Evolutionary conservation across 192 early-diverging fungal species (phyloP).

Genomic region (Coemansia sp.): DNA sequence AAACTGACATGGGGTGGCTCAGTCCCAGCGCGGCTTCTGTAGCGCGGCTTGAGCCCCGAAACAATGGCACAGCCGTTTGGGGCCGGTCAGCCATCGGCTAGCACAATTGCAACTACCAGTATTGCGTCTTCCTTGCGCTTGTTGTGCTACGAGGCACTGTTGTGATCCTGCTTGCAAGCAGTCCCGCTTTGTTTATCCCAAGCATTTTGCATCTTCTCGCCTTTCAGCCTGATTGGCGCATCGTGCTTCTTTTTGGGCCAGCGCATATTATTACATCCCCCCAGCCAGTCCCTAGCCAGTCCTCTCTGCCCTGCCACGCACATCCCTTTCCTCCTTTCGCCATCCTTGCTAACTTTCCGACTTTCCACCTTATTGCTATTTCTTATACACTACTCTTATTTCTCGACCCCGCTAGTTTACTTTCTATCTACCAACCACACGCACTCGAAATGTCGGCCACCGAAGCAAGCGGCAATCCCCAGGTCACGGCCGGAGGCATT

Average conservation of each 20-base stretch:
- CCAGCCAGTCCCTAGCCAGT: slow-evolving; percentile 1
- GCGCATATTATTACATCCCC: slow-evolving; percentile 2
- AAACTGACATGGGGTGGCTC: not conserved
- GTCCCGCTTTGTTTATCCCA: slow-evolving; percentile 10
- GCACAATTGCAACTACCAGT: slow-evolving; percentile 7
- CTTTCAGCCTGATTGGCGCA: slow-evolving; percentile 8
- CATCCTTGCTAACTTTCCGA: slow-evolving; percentile 2
- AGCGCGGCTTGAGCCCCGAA: not conserved
- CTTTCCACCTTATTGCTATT: slow-evolving; percentile 10
- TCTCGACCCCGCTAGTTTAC: not conserved
- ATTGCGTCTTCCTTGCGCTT: slow-evolving; percentile 6
- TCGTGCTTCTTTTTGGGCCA: not conserved
- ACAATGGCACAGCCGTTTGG: slow-evolving; percentile 3
- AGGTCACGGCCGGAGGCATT: slow-evolving; percentile 60
- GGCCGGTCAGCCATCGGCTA: not conserved
- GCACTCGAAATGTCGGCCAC: slow-evolving; percentile 40
- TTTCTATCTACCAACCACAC: slow-evolving; percentile 1
- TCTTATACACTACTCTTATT: not conserved
- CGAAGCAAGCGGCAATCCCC: slow-evolving; percentile 43
- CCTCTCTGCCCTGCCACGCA: slow-evolving; percentile 3
- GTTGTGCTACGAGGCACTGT: not conserved
- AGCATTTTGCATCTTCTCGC: not conserved
- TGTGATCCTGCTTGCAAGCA: not conserved
- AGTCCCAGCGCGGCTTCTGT: not conserved
- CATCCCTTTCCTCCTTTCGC: slow-evolving; percentile 5